These are phyloP conservation scores for Perkinsus marinus DNA, from an alignment of 169 alveolate species.

Conservation along the genomic window DNA sequence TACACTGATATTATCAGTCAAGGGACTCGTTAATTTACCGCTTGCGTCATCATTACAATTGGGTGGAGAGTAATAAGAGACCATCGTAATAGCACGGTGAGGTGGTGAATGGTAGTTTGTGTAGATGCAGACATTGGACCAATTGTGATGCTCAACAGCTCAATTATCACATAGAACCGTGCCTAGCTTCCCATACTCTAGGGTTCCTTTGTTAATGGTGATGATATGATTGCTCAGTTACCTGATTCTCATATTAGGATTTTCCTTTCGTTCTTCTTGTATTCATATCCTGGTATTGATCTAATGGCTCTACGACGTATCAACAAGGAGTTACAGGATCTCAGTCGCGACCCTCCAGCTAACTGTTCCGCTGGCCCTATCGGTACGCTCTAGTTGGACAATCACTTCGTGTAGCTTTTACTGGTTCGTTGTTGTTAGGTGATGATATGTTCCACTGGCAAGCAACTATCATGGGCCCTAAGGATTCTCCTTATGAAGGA, in stretches of 20 bases:
- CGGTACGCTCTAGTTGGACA: neutral
- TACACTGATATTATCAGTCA: neutral
- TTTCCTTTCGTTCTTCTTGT: neutral
- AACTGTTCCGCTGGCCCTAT: constrained; percentile 93
- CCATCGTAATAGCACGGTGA: no score
- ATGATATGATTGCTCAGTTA: no score
- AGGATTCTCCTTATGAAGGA: constrained; percentile 88
- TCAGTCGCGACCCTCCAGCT: constrained; percentile 95
- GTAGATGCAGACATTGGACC: no score
- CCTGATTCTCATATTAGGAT: no score
- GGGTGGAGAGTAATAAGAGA: neutral
- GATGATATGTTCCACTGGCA: constrained; percentile 97
- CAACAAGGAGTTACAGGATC: constrained; percentile 86
- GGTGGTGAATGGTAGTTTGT: no score
- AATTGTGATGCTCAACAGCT: no score
- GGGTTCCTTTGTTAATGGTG: no score
- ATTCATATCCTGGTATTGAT: neutral
- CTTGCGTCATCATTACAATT: neutral
- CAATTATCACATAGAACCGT: no score
- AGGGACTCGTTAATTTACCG: neutral
- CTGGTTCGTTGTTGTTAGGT: constrained; percentile 22
- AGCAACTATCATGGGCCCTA: constrained; percentile 98
- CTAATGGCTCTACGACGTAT: constrained; percentile 77
- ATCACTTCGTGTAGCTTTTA: neutral
- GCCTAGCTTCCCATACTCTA: no score